Conservation (phyloP, 2,329 filamentous ascomycete genomes). For the Rutstroemia sp. region DNA sequence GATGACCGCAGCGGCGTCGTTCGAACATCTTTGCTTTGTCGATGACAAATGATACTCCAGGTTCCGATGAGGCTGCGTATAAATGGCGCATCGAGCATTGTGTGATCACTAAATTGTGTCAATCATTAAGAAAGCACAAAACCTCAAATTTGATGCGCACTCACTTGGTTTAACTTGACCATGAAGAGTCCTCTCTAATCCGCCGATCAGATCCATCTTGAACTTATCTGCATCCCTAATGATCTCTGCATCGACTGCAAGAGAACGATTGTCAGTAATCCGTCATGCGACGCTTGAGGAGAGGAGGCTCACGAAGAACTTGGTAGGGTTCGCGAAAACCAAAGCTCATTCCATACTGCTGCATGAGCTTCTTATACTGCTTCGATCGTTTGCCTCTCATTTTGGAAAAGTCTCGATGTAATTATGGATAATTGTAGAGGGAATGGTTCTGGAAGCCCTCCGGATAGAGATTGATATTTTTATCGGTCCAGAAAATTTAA, state of each 20-base stretch:
- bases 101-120: constrained; percentile 54
- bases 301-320: constrained; percentile 53
- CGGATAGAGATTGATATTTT: constrained; percentile 6
- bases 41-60: constrained; percentile 48
- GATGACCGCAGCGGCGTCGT: constrained; percentile 70
- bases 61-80: constrained; percentile 53
- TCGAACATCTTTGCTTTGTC: constrained; percentile 68
- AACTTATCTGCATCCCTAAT: constrained; percentile 73
- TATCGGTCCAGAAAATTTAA: constrained; percentile 11
- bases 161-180: constrained; percentile 76
- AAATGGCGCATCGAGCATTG: constrained; percentile 76
- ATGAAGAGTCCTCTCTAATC: constrained; percentile 75
- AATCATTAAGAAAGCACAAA: not conserved
- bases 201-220: constrained; percentile 80
- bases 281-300: constrained; percentile 4
- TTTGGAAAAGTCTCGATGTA: constrained; percentile 22
- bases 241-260: constrained; percentile 72
- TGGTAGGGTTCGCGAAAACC: constrained; percentile 94
- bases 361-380: constrained; percentile 86
- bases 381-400: constrained; percentile 65
- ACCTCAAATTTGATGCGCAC: constrained; percentile 24
- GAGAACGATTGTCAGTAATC: constrained; percentile 1
- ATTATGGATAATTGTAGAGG: not conserved
- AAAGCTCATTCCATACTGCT: constrained; percentile 80
- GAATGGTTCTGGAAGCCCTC: not conserved